Evolutionary conservation across 1,139 yeast species (phyloP).

Genomic region (Blastobotrys indianensis): DNA sequence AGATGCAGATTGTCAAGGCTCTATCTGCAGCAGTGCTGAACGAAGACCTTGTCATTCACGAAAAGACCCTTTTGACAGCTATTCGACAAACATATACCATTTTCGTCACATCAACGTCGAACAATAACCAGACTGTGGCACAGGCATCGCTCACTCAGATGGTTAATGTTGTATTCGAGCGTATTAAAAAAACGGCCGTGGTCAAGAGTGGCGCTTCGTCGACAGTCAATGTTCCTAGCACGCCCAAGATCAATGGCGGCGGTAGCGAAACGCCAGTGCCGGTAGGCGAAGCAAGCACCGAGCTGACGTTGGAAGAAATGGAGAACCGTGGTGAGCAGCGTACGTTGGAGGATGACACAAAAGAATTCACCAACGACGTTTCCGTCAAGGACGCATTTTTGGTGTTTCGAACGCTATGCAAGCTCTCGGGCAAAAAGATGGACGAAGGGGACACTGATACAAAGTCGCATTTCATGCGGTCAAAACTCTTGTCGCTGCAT

Average conservation of each 20-base stretch:
- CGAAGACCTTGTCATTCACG: constrained; percentile 81
- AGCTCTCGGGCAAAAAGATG: constrained; percentile 73
- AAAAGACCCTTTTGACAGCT: constrained; percentile 81
- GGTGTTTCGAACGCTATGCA: constrained; percentile 90
- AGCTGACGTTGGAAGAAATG: constrained; percentile 25
- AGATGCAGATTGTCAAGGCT: constrained; percentile 88
- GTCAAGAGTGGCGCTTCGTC: constrained; percentile 2
- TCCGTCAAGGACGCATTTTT: constrained; percentile 86
- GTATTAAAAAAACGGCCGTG: constrained; percentile 41
- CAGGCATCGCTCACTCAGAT: constrained; percentile 94
- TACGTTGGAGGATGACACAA: constrained; percentile 23
- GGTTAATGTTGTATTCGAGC: constrained; percentile 75
- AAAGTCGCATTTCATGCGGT: constrained; percentile 87
- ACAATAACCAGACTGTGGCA: constrained; percentile 86
- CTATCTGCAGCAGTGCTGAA: constrained; percentile 80
- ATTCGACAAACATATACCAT: constrained; percentile 90
- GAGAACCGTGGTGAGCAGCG: constrained; percentile 16
- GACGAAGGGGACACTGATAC: constrained; percentile 60
- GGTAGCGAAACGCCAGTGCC: neutral
- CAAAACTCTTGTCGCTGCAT: constrained; percentile 82
- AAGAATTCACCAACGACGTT: constrained; percentile 53
- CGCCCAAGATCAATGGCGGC: neutral
- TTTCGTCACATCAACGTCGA: constrained; percentile 73
- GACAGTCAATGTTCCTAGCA: constrained; percentile 3
- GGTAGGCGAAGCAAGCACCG: constrained; percentile 12